Evolutionary conservation across 768 basidiomycete genomes (phyloP).

Genomic region (Naganishia randhawae): DNA sequence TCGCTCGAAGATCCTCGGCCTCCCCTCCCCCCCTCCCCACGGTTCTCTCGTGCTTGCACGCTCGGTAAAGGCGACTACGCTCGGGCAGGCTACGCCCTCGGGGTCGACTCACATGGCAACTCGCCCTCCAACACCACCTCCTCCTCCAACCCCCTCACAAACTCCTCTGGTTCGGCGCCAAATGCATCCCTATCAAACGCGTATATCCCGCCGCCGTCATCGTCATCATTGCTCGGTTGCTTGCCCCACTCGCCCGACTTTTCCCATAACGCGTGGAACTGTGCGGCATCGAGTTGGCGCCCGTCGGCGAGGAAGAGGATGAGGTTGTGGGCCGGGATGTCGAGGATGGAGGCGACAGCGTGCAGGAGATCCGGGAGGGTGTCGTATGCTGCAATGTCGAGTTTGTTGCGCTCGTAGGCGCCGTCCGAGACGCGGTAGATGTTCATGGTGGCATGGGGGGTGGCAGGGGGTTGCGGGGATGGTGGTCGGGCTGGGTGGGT

Average conservation of each 20-base stretch:
- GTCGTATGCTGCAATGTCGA: neutral
- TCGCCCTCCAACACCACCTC: slow-evolving; percentile 35
- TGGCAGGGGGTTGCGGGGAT: too few species aligned
- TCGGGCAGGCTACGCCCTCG: too few species aligned
- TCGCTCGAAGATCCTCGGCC: too few species aligned
- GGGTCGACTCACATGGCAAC: slow-evolving; percentile 30
- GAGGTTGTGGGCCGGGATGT: slow-evolving; percentile 10
- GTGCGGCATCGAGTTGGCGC: slow-evolving; percentile 11
- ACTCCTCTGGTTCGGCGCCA: slow-evolving; percentile 42
- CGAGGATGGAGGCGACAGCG: slow-evolving; percentile 12
- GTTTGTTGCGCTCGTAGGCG: slow-evolving; percentile 15
- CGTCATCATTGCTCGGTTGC: slow-evolving; percentile 35
- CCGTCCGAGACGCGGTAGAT: slow-evolving; percentile 27
- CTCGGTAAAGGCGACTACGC: too few species aligned
- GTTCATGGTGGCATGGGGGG: too few species aligned
- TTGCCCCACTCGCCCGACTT: neutral
- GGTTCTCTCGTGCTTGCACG: too few species aligned
- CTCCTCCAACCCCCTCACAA: slow-evolving; percentile 38
- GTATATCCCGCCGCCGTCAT: slow-evolving; percentile 35
- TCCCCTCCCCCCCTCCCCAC: too few species aligned
- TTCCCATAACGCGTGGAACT: slow-evolving; percentile 20
- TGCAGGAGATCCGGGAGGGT: neutral
- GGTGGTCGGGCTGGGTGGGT: too few species aligned
- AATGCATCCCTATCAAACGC: slow-evolving; percentile 46
- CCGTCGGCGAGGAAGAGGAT: slow-evolving; percentile 25